Conservation (phyloP, 2,329 filamentous ascomycete genomes). For the Zymoseptoria passerinii region DNA sequence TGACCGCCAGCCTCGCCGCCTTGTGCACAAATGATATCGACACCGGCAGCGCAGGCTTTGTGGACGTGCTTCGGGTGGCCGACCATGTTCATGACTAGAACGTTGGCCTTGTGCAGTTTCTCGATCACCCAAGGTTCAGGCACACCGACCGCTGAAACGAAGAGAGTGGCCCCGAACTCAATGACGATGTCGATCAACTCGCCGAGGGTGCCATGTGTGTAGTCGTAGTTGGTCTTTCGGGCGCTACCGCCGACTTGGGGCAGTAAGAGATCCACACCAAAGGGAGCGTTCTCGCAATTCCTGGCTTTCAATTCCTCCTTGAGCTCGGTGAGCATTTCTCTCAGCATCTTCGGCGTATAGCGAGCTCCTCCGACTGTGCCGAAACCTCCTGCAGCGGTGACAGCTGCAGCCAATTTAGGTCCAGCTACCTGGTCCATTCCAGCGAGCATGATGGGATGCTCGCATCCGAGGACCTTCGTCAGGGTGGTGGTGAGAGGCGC, state of each 20-base stretch:
- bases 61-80: slow-evolving; percentile 96
- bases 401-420: slow-evolving; percentile 86
- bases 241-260: slow-evolving; percentile 89
- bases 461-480: slow-evolving; percentile 92
- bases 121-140: slow-evolving; percentile 82
- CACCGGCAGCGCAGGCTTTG: slow-evolving; percentile 83
- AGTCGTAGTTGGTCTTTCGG: slow-evolving; percentile 85
- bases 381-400: slow-evolving; percentile 89
- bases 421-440: slow-evolving; percentile 98
- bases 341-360: slow-evolving; percentile 93
- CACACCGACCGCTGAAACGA: slow-evolving; percentile 90
- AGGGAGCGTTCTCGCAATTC: slow-evolving; percentile 69
- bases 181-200: slow-evolving; percentile 86
- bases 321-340: slow-evolving; percentile 84
- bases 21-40: slow-evolving; percentile 94
- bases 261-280: slow-evolving; percentile 84
- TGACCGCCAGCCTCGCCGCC: slow-evolving; percentile 85
- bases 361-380: slow-evolving; percentile 90
- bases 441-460: slow-evolving; percentile 86
- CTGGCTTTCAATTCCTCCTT: slow-evolving; percentile 69
- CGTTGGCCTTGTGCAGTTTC: slow-evolving; percentile 71
- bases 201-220: slow-evolving; percentile 94
- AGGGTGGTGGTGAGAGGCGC: slow-evolving; percentile 62
- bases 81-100: slow-evolving; percentile 99
- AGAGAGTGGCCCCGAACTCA: slow-evolving; percentile 77